Percentiles rank a stretch among this genome's conserved stretches.
Conservation (phyloP, 768 basidiomycete species). For the Lentinus brumalis region DNA sequence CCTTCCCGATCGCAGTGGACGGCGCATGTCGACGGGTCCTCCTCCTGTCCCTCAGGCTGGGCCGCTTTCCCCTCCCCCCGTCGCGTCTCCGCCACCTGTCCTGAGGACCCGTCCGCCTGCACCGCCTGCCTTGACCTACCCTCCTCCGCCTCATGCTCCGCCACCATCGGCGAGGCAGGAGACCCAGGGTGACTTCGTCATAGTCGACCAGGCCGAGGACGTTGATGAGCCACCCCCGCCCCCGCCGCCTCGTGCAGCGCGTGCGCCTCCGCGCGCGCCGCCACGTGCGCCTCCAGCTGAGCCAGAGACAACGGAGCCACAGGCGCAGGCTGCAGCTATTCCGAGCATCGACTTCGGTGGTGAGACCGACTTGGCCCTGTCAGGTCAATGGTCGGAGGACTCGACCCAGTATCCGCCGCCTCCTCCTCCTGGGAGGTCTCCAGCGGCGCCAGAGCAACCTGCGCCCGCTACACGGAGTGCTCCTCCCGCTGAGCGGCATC, state of each 20-base stretch:
- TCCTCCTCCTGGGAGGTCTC: conserved; percentile 31
- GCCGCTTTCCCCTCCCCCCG: conserved; percentile 10
- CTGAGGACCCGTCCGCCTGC: conserved; percentile 13
- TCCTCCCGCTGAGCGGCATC: conserved; percentile 24
- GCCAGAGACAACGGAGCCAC: conserved; percentile 39
- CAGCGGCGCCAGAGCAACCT: background rate
- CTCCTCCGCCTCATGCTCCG: conserved; percentile 22
- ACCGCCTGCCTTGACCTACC: conserved; percentile 18
- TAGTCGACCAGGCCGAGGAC: conserved; percentile 31
- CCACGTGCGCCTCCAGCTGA: conserved; percentile 44
- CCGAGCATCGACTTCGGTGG: conserved; percentile 55
- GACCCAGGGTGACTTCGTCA: conserved; percentile 34
- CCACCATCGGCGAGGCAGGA: conserved; percentile 31
- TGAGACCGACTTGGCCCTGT: conserved; percentile 53
- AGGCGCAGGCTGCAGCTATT: conserved; percentile 70
- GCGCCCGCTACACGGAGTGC: background rate
- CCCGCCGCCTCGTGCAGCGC: conserved; percentile 41
- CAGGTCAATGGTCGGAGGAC: conserved; percentile 61
- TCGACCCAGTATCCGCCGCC: conserved; percentile 41
- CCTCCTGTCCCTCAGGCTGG: conserved; percentile 20
- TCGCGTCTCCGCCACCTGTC: conserved; percentile 30
- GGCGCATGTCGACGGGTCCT: conserved; percentile 28
- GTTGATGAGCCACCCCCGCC: conserved; percentile 45
- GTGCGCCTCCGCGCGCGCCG: conserved; percentile 36
- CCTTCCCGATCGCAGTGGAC: conserved; percentile 49